Conservation (phyloP, 75 land plant species). For the Sequoiadendron giganteum region DNA sequence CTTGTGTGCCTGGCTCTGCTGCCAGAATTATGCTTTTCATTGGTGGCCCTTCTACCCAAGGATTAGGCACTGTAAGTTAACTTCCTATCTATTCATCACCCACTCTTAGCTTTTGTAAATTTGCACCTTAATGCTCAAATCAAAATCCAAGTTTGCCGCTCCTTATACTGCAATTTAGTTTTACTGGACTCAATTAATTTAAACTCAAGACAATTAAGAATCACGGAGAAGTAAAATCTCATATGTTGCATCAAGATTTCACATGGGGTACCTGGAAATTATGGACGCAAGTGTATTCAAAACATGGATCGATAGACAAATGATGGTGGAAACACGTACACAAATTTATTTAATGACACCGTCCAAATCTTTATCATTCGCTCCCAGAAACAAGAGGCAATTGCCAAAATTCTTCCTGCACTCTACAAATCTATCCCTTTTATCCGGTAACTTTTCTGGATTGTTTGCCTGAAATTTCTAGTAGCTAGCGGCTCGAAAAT, state of each 20-base stretch:
- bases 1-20: constrained; percentile 94
- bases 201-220: background rate
- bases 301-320: background rate
- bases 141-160: background rate
- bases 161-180: background rate
- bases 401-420: too few species aligned
- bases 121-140: background rate
- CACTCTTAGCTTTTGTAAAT: background rate
- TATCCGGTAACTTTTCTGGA: too few species aligned
- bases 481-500: too few species aligned
- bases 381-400: too few species aligned
- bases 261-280: background rate
- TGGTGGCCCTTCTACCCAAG: constrained; percentile 97
- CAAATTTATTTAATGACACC: too few species aligned
- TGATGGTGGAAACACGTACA: background rate
- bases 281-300: background rate
- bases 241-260: background rate
- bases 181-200: background rate
- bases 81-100: background rate
- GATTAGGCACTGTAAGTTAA: constrained; percentile 77
- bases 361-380: too few species aligned
- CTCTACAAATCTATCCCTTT: too few species aligned
- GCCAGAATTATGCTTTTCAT: constrained; percentile 95
- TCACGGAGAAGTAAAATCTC: background rate
- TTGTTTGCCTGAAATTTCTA: too few species aligned